A percentile compares a stretch with the other conserved stretches of the same genome.
Conservation (phyloP, 306 rosid species). For the Prunus persica region Prunus_persica_NCBIv2 NC_034011.1:17843001-17843500, state of each 20-base stretch:
- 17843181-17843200: conserved; percentile 47
- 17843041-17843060: not conserved
- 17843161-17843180: conserved; percentile 37
- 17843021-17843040: conserved; percentile 15
- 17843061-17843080: no score
- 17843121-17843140: conserved; percentile 57
- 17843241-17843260: not conserved
- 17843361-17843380: not conserved
- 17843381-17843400: not conserved
- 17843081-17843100: conserved; percentile 53
- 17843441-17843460: conserved; percentile 49
- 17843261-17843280: no score
- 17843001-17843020: conserved; percentile 4
- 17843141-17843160: conserved; percentile 54
- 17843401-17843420: not conserved
- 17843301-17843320: no score
- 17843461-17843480: conserved; percentile 43
- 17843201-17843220: conserved; percentile 45
- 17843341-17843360: not conserved
- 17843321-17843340: not conserved
- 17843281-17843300: no score
- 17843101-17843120: conserved; percentile 91
- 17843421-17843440: not conserved
- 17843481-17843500: conserved; percentile 32
- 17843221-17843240: not conserved